These are phyloP conservation scores for Suillus placidus DNA, from an alignment of 768 basidiomycete species.

Conservation along the genomic window DNA sequence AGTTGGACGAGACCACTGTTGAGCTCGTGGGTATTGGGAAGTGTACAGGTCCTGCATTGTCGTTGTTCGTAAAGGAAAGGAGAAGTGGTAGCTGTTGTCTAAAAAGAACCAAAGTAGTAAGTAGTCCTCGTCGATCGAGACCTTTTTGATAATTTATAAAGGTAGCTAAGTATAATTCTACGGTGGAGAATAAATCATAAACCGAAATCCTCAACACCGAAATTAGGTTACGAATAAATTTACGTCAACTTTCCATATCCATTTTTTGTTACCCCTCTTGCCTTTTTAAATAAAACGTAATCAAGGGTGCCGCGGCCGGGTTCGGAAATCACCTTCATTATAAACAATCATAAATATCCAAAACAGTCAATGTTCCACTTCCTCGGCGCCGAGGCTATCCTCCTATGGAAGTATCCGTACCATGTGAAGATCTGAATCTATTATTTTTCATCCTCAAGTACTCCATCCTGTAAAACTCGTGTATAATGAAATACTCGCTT, in stretches of 20 bases:
- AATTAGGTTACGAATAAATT: constrained; percentile 26
- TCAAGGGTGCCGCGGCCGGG: constrained; percentile 42
- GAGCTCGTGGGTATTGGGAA: constrained; percentile 50
- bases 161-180: constrained; percentile 40
- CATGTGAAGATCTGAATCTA: constrained; percentile 38
- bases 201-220: constrained; percentile 39
- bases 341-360: constrained; percentile 27
- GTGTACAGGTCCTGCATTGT: constrained; percentile 53
- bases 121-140: constrained; percentile 35
- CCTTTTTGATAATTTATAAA: constrained; percentile 13
- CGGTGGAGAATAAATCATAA: constrained; percentile 35
- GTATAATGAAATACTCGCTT: constrained; percentile 6
- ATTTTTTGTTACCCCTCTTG: constrained; percentile 36
- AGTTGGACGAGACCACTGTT: constrained; percentile 34
- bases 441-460: constrained; percentile 26
- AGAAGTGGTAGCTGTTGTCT: constrained; percentile 28
- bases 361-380: constrained; percentile 31
- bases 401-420: constrained; percentile 35
- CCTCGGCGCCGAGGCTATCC: constrained; percentile 48
- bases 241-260: constrained; percentile 32
- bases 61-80: constrained; percentile 37
- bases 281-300: constrained; percentile 35
- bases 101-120: constrained; percentile 26
- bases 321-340: constrained; percentile 41
- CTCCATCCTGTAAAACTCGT: constrained; percentile 23